Evolutionary conservation across 768 basidiomycete species (phyloP).

Genomic region (Butyriboletus loyo): DNA sequence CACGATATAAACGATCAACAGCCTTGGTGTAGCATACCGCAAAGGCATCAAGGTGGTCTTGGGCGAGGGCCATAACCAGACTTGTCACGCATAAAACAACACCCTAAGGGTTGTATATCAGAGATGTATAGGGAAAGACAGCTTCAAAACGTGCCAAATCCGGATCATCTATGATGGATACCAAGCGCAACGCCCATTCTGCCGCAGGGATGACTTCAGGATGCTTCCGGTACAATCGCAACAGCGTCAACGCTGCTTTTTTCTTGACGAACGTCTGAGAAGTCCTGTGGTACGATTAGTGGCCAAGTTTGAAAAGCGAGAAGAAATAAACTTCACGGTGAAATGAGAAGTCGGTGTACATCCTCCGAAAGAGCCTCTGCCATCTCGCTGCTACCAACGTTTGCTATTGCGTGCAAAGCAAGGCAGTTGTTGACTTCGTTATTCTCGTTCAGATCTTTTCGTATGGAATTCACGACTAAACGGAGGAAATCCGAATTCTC

Average conservation of each 20-base stretch:
- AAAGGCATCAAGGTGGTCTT: constrained; percentile 89
- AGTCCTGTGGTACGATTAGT: constrained; percentile 52
- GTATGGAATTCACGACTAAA: constrained; percentile 95
- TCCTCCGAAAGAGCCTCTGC: constrained; percentile 92
- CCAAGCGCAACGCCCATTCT: constrained; percentile 95
- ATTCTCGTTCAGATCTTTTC: constrained; percentile 93
- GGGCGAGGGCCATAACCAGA: constrained; percentile 89
- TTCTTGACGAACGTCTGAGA: constrained; percentile 96
- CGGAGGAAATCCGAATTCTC: constrained; percentile 97
- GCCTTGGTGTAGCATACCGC: constrained; percentile 93
- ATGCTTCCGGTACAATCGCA: constrained; percentile 93
- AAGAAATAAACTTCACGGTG: constrained; percentile 58
- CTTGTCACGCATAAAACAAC: constrained; percentile 94
- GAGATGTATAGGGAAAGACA: not conserved
- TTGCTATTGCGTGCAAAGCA: constrained; percentile 96
- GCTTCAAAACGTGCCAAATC: constrained; percentile 61
- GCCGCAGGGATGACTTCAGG: constrained; percentile 89
- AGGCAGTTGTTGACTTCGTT: constrained; percentile 95
- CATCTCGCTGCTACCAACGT: constrained; percentile 98
- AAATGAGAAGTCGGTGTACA: constrained; percentile 92
- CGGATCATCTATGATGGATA: constrained; percentile 92
- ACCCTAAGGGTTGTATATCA: constrained; percentile 50
- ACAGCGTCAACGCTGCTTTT: constrained; percentile 92
- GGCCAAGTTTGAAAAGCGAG: constrained; percentile 5
- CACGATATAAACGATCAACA: constrained; percentile 82